A percentile compares a stretch with the other conserved stretches of the same genome.
Evolutionary conservation across 2,329 filamentous ascomycete genomes (phyloP).

Genomic region (Colletotrichum spaethianum): DNA sequence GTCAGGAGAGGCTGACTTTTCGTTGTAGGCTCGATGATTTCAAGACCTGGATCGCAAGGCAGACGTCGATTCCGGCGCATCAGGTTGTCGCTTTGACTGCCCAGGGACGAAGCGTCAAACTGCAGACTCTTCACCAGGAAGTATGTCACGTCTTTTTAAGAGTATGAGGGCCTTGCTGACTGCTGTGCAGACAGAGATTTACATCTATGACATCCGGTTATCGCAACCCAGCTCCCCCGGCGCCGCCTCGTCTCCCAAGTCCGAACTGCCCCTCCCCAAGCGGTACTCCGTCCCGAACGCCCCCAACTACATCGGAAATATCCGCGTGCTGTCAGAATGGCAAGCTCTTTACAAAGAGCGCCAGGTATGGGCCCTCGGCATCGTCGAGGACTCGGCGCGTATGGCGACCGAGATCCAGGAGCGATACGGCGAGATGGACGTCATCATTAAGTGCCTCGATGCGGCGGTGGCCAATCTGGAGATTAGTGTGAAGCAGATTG

Average conservation of each 20-base stretch:
- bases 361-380: constrained; percentile 81
- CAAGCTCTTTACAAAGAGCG: constrained; percentile 87
- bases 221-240: constrained; percentile 70
- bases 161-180: constrained; percentile 31
- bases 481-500: constrained; percentile 78
- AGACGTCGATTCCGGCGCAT: constrained; percentile 80
- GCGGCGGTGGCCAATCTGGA: constrained; percentile 90
- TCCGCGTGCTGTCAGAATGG: constrained; percentile 89
- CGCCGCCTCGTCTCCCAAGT: constrained; percentile 58
- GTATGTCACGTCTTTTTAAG: constrained; percentile 58
- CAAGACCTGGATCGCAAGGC: constrained; percentile 82
- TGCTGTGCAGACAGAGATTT: constrained; percentile 81
- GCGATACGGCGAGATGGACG: constrained; percentile 79
- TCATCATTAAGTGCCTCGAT: constrained; percentile 84
- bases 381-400: constrained; percentile 77
- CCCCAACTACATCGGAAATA: constrained; percentile 87
- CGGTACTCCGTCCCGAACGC: constrained; percentile 73
- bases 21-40: constrained; percentile 82
- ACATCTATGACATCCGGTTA: constrained; percentile 88
- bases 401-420: constrained; percentile 75
- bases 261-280: constrained; percentile 66
- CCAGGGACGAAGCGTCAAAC: constrained; percentile 86
- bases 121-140: constrained; percentile 85
- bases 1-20: constrained; percentile 20
- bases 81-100: constrained; percentile 91